A percentile compares a stretch with the other conserved stretches of the same genome.
These are phyloP conservation scores for Rhodofomes roseus DNA, from an alignment of 1,284 basidiomycete genomes.

Conservation along the genomic window DNA sequence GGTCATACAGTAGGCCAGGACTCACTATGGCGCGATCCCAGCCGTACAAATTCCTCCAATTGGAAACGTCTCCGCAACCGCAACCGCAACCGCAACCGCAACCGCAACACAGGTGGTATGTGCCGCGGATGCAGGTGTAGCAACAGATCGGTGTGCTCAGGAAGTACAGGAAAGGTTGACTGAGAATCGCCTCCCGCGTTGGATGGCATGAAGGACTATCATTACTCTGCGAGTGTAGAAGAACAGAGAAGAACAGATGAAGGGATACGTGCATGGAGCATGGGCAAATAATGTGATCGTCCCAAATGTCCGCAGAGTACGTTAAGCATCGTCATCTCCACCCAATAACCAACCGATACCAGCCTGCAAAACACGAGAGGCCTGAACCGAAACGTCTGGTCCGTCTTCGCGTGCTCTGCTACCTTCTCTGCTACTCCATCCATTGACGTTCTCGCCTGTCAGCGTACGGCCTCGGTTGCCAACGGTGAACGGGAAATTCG, in stretches of 20 bases:
- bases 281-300: not conserved
- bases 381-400: conserved; percentile 67
- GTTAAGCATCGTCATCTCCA: conserved; percentile 50
- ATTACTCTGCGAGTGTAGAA: no score
- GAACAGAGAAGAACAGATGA: no score
- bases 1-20: not conserved
- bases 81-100: no score
- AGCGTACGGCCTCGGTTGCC: conserved; percentile 44
- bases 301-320: not conserved
- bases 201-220: no score
- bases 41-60: not conserved
- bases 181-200: no score
- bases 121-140: not conserved
- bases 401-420: conserved; percentile 40
- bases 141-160: not conserved
- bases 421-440: conserved; percentile 38
- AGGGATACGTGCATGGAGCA: not conserved
- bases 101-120: not conserved
- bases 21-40: not conserved
- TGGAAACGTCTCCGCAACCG: not conserved
- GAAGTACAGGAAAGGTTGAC: not conserved
- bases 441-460: conserved; percentile 36
- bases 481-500: conserved; percentile 69
- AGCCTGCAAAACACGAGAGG: conserved; percentile 69
- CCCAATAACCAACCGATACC: conserved; percentile 89